Conservation (phyloP, 768 basidiomycete genomes). For the Panellus pusillus region DNA sequence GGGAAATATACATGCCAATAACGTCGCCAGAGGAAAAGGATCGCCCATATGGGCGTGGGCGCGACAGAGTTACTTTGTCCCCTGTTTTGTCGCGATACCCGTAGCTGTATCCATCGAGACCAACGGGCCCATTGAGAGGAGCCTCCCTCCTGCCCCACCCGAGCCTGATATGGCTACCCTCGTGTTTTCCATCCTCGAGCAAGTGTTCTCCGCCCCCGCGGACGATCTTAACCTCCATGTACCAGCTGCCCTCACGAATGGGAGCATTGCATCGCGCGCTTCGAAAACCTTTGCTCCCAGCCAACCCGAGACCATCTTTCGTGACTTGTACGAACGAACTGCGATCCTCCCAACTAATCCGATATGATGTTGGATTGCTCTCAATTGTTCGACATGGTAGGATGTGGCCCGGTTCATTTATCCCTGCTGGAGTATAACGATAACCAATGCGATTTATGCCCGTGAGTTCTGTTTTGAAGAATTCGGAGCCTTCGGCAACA, state of each 20-base stretch:
- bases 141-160: constrained; percentile 94
- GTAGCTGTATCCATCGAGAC: constrained; percentile 92
- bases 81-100: constrained; percentile 90
- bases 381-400: constrained; percentile 80
- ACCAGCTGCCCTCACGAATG: constrained; percentile 89
- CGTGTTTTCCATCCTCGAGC: constrained; percentile 47
- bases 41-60: constrained; percentile 75
- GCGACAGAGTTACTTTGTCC: constrained; percentile 84
- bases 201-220: constrained; percentile 66
- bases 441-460: constrained; percentile 77
- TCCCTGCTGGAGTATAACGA: constrained; percentile 79
- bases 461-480: constrained; percentile 67
- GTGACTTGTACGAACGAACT: constrained; percentile 78
- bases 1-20: constrained; percentile 89
- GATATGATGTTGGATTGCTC: constrained; percentile 63
- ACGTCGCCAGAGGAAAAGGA: constrained; percentile 82
- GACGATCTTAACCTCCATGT: constrained; percentile 85
- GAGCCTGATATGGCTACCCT: constrained; percentile 83
- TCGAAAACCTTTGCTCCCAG: constrained; percentile 87
- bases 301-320: constrained; percentile 71
- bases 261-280: constrained; percentile 90
- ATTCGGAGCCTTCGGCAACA: constrained; percentile 52
- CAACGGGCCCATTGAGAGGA: constrained; percentile 89
- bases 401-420: constrained; percentile 56
- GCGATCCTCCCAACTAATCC: constrained; percentile 91